Evolutionary conservation across 1,284 basidiomycete species (phyloP), one percentile per base, ranked within the genome.

Genomic region (Exsudoporus floridanus): DNA sequence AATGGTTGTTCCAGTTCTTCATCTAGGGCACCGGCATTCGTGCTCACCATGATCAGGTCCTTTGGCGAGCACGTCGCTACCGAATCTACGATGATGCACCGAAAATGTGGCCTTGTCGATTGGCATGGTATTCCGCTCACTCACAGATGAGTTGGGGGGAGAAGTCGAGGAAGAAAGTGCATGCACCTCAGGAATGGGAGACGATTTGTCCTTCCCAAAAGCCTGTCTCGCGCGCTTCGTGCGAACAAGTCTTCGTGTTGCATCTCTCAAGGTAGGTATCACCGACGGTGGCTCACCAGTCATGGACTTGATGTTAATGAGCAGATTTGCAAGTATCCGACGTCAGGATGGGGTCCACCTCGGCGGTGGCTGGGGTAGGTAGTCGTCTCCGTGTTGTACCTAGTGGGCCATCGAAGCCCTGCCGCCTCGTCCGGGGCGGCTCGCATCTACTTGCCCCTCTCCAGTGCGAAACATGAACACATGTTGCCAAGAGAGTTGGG

Each of bases 251-350:
- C 36, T 45, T 69, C 68, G 16, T 65, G 60, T 14, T 62, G 57
- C 46, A 70, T n/a, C n/a, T n/a, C n/a, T n/a, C n/a, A 27, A 44
- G 40, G 61, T 57, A n/a, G 71, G 65, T 28, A 54, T 60, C 18
- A 62, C 54, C 8, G 70, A 40, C 8, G 73, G 71, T 31, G 64
- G 62, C 16, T 55, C 53, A 41, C 61, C 60, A 13, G 63, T 56
- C 14, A 74, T 47, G 7, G 63, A 58, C 16, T 68, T 71, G 50
- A 81, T 75, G 56, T 82, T 80, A 25, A 82, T 79, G 21, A 82
- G 69, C 0, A 80, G 81, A 56, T 77, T 79, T 10, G 66, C 31
- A 13, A 71, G 73, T 46, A 65, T 62, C 27, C 71, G 67, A 9
- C 27, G 9, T 9, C 9, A 28, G 9, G 27, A 28, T 28, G 9